Evolutionary conservation across 2,329 filamentous ascomycete species (phyloP).

Genomic region (Colletotrichum sp.): DNA sequence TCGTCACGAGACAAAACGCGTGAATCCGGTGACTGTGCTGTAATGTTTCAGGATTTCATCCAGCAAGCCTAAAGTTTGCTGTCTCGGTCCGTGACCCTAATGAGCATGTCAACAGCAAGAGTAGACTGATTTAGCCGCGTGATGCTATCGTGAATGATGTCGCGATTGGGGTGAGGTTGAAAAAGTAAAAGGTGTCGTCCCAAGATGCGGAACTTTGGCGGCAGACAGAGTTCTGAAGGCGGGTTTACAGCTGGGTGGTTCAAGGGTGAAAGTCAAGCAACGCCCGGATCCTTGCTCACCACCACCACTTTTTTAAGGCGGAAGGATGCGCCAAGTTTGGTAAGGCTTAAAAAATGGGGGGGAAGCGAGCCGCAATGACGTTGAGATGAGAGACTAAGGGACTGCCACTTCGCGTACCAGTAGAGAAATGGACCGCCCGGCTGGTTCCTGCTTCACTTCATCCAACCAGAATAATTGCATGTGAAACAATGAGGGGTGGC

Average conservation of each 20-base stretch:
- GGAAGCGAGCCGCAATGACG: constrained; percentile 5
- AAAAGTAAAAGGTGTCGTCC: neutral
- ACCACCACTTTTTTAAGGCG: neutral
- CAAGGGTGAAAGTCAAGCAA: neutral
- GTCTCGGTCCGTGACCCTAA: neutral
- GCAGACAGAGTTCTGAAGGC: neutral
- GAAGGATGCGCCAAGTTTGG: neutral
- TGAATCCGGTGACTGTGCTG: neutral
- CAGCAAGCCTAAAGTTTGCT: neutral
- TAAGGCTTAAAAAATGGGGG: neutral
- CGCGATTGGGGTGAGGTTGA: neutral
- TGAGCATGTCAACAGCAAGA: neutral
- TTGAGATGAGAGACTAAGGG: constrained; percentile 19
- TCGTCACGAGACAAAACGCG: neutral
- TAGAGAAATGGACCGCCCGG: neutral
- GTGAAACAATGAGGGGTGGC: neutral
- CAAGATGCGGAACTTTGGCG: neutral
- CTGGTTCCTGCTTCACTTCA: neutral
- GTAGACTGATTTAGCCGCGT: neutral
- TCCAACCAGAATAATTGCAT: neutral
- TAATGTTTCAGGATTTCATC: neutral
- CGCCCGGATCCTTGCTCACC: neutral
- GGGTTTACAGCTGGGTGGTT: neutral
- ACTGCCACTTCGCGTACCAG: neutral
- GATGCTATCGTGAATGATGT: neutral